Evolutionary conservation across 1,284 basidiomycete genomes (phyloP).

Genomic region (Meira miltonrushii): DNA sequence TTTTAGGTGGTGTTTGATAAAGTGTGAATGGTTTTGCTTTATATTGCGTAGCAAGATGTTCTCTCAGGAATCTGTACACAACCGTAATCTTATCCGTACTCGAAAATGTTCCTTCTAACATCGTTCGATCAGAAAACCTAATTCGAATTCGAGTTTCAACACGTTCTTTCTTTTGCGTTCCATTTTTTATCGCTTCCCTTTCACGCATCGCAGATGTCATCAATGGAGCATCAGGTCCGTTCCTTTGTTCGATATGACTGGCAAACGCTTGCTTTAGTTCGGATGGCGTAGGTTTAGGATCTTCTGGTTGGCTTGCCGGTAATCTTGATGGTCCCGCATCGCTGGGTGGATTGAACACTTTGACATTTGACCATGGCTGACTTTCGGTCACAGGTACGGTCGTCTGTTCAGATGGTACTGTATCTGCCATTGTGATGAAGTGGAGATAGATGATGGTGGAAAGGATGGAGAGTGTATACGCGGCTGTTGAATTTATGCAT

Average conservation of each 20-base stretch:
- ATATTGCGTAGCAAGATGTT: constrained; percentile 66
- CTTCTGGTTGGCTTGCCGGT: constrained; percentile 15
- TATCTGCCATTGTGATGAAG: background rate
- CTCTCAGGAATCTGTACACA: constrained; percentile 75
- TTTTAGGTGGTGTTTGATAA: constrained; percentile 73
- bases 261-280: constrained; percentile 69
- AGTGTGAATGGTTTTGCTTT: constrained; percentile 72
- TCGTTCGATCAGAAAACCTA: constrained; percentile 71
- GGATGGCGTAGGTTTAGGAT: constrained; percentile 63
- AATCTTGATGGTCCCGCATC: constrained; percentile 9
- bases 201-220: constrained; percentile 67
- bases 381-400: background rate
- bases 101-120: constrained; percentile 72
- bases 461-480: too few species aligned
- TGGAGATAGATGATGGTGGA: too few species aligned
- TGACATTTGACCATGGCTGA: constrained; percentile 5
- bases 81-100: constrained; percentile 70
- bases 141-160: constrained; percentile 73
- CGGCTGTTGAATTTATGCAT: too few species aligned
- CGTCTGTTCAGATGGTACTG: background rate
- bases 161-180: constrained; percentile 64
- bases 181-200: constrained; percentile 57
- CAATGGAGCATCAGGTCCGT: constrained; percentile 71
- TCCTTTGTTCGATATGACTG: constrained; percentile 61
- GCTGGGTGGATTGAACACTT: constrained; percentile 8